A percentile compares a stretch with the other conserved stretches of the same genome.
phyloP scores from a whole-genome alignment of 2,329 filamentous ascomycete species.

The Colletotrichum agaves region DNA sequence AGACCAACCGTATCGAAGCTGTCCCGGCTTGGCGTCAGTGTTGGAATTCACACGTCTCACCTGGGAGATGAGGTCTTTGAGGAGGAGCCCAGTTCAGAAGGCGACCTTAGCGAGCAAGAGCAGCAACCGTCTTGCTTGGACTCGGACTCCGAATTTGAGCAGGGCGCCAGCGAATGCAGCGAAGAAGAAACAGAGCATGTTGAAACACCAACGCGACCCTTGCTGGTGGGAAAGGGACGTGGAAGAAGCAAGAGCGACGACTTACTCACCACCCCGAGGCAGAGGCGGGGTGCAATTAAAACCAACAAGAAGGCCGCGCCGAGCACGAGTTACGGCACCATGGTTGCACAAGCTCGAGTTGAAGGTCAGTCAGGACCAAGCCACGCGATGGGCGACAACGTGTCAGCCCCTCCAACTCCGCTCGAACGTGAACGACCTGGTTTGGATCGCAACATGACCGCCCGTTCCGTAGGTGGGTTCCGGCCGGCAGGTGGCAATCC shows the following conservation, averaged over 20 bases:
- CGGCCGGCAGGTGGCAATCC: constrained; percentile 30
- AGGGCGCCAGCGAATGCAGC: constrained; percentile 46
- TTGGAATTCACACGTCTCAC: constrained; percentile 81
- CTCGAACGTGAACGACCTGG: constrained; percentile 30
- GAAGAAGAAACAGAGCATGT: constrained; percentile 41
- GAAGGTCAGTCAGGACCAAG: constrained; percentile 30
- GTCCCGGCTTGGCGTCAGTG: constrained; percentile 69
- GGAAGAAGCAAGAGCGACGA: constrained; percentile 37
- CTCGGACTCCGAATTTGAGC: constrained; percentile 47
- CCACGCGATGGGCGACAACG: constrained; percentile 19
- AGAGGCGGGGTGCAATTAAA: constrained; percentile 27
- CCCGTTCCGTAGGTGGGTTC: constrained; percentile 31
- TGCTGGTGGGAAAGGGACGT: constrained; percentile 38
- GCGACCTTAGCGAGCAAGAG: constrained; percentile 55
- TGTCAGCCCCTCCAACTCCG: constrained; percentile 31
- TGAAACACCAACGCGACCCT: constrained; percentile 30
- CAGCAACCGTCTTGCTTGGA: constrained; percentile 43
- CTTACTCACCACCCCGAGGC: constrained; percentile 17
- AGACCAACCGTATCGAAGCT: constrained; percentile 65
- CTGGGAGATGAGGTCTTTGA: constrained; percentile 71
- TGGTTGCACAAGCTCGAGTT: constrained; percentile 33
- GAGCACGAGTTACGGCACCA: constrained; percentile 42
- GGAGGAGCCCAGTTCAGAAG: constrained; percentile 46
- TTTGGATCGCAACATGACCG: constrained; percentile 28
- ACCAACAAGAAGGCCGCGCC: constrained; percentile 24